phyloP scores from a whole-genome alignment of 257 asterid genomes.

The Sherardia arvensis region DNA sequence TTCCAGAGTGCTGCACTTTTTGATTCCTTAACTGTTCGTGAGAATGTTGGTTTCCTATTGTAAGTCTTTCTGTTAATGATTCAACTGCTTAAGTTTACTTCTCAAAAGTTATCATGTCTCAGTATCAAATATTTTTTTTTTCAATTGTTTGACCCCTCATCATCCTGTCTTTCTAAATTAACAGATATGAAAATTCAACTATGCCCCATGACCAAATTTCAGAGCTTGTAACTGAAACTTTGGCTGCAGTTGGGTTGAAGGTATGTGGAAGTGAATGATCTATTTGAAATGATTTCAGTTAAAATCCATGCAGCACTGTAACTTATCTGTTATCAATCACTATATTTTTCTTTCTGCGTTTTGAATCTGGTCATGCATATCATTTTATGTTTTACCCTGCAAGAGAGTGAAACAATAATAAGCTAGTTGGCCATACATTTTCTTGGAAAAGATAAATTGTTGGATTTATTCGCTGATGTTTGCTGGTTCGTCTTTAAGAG shows the following conservation, averaged over 20 bases:
- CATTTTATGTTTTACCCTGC: not conserved
- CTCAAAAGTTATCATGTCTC: not conserved
- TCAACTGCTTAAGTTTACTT: not conserved
- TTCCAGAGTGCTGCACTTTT: slow-evolving; percentile 99
- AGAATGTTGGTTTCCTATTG: slow-evolving; percentile 95
- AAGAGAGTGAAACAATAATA: not conserved
- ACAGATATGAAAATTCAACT: slow-evolving; percentile 84
- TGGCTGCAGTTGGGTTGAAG: slow-evolving; percentile 98
- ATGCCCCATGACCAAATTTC: slow-evolving; percentile 83
- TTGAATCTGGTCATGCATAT: not conserved
- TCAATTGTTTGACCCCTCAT: not conserved
- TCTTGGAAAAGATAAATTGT: not conserved
- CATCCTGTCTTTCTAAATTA: slow-evolving; percentile 6
- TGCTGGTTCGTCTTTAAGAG: not conserved
- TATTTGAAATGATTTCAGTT: not conserved
- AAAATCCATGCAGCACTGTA: no score
- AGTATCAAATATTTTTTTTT: no score
- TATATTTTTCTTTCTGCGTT: not conserved
- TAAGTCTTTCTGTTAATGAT: slow-evolving; percentile 36
- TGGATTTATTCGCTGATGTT: not conserved
- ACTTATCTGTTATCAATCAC: no score
- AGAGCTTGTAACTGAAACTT: slow-evolving; percentile 80
- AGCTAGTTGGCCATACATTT: slow-evolving; percentile 4
- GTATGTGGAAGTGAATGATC: slow-evolving; percentile 31
- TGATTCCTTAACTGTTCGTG: slow-evolving; percentile 93